Conservation (phyloP, 2,329 filamentous ascomycete species). For the Aureobasidium zeae region DNA sequence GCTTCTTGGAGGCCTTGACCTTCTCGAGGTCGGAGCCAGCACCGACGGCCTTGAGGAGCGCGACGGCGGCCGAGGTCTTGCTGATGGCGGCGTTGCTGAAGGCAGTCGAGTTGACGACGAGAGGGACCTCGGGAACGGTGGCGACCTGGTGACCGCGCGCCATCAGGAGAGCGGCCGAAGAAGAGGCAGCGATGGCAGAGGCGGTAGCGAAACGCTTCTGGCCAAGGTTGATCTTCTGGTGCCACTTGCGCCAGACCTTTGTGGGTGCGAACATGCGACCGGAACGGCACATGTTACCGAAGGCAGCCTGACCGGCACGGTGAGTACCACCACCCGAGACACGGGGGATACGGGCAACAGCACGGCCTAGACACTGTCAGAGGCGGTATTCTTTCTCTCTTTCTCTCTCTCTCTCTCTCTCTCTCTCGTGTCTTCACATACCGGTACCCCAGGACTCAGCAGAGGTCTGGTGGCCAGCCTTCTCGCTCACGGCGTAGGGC, state of each 20-base stretch:
- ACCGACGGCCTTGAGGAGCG: slow-evolving; percentile 83
- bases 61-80: slow-evolving; percentile 82
- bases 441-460: slow-evolving; percentile 99
- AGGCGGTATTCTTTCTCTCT: slow-evolving; percentile 16
- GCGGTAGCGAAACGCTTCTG: slow-evolving; percentile 99
- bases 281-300: slow-evolving; percentile 99
- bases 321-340: slow-evolving; percentile 99
- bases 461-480: slow-evolving; percentile 99
- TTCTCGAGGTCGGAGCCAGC: slow-evolving; percentile 86
- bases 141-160: slow-evolving; percentile 95
- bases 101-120: slow-evolving; percentile 85
- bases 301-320: slow-evolving; percentile 98
- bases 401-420: too few relatives aligned
- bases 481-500: slow-evolving; percentile 99
- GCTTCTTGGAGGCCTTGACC: slow-evolving; percentile 93
- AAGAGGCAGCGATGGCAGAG: slow-evolving; percentile 93
- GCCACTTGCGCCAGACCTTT: slow-evolving; percentile 99
- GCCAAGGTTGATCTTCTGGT: slow-evolving; percentile 98
- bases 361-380: slow-evolving; percentile 58
- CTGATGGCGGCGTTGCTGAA: slow-evolving; percentile 70
- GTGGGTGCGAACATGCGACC: slow-evolving; percentile 99
- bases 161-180: slow-evolving; percentile 86
- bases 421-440: slow-evolving; percentile 37
- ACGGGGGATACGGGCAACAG: slow-evolving; percentile 99
- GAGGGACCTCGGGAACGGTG: slow-evolving; percentile 87